Conservation (phyloP, 441 rosid species). For the Manihot esculenta region DNA sequence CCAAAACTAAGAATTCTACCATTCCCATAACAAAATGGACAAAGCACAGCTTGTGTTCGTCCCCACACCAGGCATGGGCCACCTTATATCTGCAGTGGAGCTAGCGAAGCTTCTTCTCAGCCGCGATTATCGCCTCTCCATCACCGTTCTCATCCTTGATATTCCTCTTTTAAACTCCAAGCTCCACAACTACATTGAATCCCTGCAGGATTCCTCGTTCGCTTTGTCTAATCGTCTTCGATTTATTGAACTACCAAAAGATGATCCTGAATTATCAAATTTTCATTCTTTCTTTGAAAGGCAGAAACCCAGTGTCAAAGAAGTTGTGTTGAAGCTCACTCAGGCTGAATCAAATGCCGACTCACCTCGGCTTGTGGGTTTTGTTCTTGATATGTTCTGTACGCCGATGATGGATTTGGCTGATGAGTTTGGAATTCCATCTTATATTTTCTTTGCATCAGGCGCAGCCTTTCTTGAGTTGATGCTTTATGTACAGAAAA, state of each 20-base stretch:
- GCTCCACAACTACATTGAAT: background rate
- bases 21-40: constrained; percentile 10
- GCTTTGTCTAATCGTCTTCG: background rate
- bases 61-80: constrained; percentile 41
- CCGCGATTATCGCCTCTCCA: constrained; percentile 30
- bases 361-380: constrained; percentile 4
- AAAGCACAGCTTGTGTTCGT: constrained; percentile 43
- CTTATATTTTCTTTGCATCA: constrained; percentile 26
- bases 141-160: constrained; percentile 36
- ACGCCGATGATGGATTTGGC: constrained; percentile 25
- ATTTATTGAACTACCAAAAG: constrained; percentile 2
- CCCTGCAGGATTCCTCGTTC: background rate
- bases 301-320: constrained; percentile 18
- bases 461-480: constrained; percentile 20
- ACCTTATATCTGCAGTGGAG: constrained; percentile 41
- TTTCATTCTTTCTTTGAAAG: background rate
- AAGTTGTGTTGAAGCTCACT: constrained; percentile 4
- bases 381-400: constrained; percentile 16
- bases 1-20: no score
- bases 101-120: constrained; percentile 36
- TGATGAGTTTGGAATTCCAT: constrained; percentile 25
- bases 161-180: constrained; percentile 27
- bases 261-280: background rate
- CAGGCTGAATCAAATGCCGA: background rate
- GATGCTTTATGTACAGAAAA: constrained; percentile 6